Base-by-base conservation (phyloP, 2,329 filamentous ascomycete genomes). In the Colletotrichum sp. region DNA sequence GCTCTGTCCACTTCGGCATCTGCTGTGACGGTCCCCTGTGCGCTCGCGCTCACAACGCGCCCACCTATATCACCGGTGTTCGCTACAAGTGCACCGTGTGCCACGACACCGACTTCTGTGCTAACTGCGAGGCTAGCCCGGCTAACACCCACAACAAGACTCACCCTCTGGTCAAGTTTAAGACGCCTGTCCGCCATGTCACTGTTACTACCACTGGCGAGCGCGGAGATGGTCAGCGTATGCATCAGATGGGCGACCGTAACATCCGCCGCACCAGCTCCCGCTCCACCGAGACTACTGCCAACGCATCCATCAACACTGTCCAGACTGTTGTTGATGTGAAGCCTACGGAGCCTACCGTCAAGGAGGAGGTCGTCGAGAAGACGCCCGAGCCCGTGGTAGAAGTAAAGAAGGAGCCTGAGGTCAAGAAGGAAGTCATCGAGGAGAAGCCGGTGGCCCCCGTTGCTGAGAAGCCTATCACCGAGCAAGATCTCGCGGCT, bases 31-130 rank as follows among this genome's bases (percentile, higher is more conserved):
- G 97, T 1, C 96, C 96, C 28, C 90, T 98, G 58, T 99, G 97
- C 90, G 90, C 90, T 75, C 86, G 87, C 80, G 87, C 77, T 21
- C 88, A 85, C 79, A 89, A 80, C 79, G 85, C 78, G 83, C 91
- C 87, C 43, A 69, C 74, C 34, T 98, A 96, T 86, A 98, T 99
- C 80, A 89, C 90, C 69, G 97, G 97, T 67, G 90, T 94, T 76
- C 95, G 97, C 78, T 99, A 97, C 91, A 99, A 99, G 92, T 99
- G 97, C 83, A 95, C 96, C 68, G 94, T 99, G 72, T 99, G 97
- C 88, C 90, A 97, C 81, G 96, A 99, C 83, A 94, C 94, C 38
- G 97, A 99, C 85, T 98, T 98, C 87, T 99, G 97, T 83, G 95
- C 94, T 82, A 94, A 91, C 82, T 99, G 97, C 86, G 97, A 99